Percentiles rank a stretch among this genome's conserved stretches.
phyloP scores from a whole-genome alignment of 2,329 filamentous ascomycete genomes.

The Xylogone sp. region DNA sequence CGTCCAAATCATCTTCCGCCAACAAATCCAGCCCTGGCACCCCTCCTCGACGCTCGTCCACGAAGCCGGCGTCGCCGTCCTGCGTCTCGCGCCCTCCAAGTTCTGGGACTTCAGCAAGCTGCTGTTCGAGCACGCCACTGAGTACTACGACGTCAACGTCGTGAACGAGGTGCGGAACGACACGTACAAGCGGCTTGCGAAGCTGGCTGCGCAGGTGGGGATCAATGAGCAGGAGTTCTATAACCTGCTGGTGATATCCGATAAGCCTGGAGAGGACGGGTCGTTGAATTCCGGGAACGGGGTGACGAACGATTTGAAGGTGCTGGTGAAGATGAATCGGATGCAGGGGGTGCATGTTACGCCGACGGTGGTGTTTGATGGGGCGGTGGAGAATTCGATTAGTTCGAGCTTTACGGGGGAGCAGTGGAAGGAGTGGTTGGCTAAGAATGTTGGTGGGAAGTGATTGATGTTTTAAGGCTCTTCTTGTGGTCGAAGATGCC shows the following conservation, averaged over 20 bases:
- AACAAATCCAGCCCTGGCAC: constrained; percentile 94
- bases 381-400: constrained; percentile 74
- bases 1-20: constrained; percentile 78
- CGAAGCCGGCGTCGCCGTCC: constrained; percentile 80
- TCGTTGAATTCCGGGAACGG: constrained; percentile 74
- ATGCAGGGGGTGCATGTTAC: constrained; percentile 84
- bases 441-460: constrained; percentile 43
- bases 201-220: constrained; percentile 64
- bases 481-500: too few species aligned
- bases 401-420: constrained; percentile 73
- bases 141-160: constrained; percentile 81
- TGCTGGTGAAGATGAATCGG: constrained; percentile 75
- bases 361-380: constrained; percentile 85
- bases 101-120: constrained; percentile 78
- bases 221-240: constrained; percentile 70
- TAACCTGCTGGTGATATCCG: constrained; percentile 62
- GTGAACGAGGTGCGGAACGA: constrained; percentile 81
- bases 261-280: constrained; percentile 64
- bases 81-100: constrained; percentile 60
- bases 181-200: constrained; percentile 76
- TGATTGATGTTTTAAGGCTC: too few species aligned
- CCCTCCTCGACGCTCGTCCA: constrained; percentile 77
- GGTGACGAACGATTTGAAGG: constrained; percentile 82
- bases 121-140: constrained; percentile 63
- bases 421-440: constrained; percentile 84